Evolutionary conservation across 2,329 filamentous ascomycete genomes (phyloP).

Genomic region (Aspergillus melleus): DNA sequence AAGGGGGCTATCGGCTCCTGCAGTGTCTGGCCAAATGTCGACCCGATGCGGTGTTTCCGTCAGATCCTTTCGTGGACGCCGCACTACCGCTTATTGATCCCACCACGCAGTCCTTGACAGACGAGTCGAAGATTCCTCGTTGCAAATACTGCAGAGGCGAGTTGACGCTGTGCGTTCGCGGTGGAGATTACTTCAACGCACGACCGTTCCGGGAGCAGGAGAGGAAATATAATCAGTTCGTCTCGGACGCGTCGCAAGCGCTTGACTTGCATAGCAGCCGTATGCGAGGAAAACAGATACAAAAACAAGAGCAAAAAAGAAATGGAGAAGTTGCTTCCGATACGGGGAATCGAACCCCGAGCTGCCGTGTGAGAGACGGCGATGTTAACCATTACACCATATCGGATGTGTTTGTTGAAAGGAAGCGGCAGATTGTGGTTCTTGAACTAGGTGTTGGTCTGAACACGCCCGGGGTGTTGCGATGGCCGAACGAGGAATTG

Average conservation of each 20-base stretch:
- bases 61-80: constrained; percentile 17
- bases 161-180: constrained; percentile 23
- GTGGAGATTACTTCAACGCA: constrained; percentile 22
- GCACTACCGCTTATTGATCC: constrained; percentile 19
- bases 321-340: not conserved
- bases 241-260: not conserved
- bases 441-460: constrained; percentile 24
- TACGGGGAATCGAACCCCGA: not conserved
- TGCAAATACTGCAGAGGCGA: constrained; percentile 22
- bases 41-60: constrained; percentile 19
- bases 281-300: not conserved
- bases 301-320: not conserved
- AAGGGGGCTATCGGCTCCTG: constrained; percentile 22
- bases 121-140: constrained; percentile 10
- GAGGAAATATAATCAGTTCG: constrained; percentile 5
- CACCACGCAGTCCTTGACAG: constrained; percentile 14
- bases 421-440: constrained; percentile 8
- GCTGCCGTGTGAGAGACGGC: not conserved
- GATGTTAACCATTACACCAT: not conserved
- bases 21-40: constrained; percentile 23
- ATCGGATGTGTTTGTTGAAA: not conserved
- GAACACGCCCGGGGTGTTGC: constrained; percentile 23
- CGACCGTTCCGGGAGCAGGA: constrained; percentile 15
- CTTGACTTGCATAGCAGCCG: not conserved
- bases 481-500: constrained; percentile 24